Base-by-base conservation (phyloP, 495 filamentous ascomycete genomes). In the Articulospora tetracladia region DNA sequence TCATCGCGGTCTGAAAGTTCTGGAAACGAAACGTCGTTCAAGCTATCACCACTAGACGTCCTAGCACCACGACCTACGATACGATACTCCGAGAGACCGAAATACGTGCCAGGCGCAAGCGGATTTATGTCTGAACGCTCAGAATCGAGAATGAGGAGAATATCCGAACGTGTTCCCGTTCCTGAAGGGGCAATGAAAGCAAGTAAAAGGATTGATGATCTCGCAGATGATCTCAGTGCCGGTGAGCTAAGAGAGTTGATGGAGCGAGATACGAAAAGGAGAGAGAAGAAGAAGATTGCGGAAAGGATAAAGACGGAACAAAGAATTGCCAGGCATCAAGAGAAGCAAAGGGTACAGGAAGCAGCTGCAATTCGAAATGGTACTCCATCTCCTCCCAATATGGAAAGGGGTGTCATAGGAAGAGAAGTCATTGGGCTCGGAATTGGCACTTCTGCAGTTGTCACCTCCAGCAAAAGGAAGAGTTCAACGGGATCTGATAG, bases 151-250 rank as follows among this genome's bases (percentile, higher is more conserved):
- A 65, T 57, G 55, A 76, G 71, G 60, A 77, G 70, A 56, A 66
- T 77, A 6, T 63, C 70, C 3, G 77, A 79, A 44, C 73, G 77
- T 28, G 72, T 76, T 15, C 69, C 78, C 11, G 80, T 85, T 12
- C 79, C 83, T 3, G 85, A 91, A 56, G 86, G 89, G 19, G 82
- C 82, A 3, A 70, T 84, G 15, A 86, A 80, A 60, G 85, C 88
- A 2, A 85, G 80, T 56, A 88, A 85, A 65, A 83, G 88, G 34
- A 82, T 97, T 13, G 88, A 93, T 63, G 85, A 88, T 49, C 75
- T 94, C 36, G 92, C 91, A 23, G 88, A 96, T 70, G 86, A 89
- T 39, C 75, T 96, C 44, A 88, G 87, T 72, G 88, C 92, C 1
- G 82, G 87, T 34, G 89, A 86, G 65, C 66, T 97, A 52, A 79